Base-by-base conservation (phyloP, 2,329 filamentous ascomycete genomes). In the Sclerotinia trifoliorum region DNA sequence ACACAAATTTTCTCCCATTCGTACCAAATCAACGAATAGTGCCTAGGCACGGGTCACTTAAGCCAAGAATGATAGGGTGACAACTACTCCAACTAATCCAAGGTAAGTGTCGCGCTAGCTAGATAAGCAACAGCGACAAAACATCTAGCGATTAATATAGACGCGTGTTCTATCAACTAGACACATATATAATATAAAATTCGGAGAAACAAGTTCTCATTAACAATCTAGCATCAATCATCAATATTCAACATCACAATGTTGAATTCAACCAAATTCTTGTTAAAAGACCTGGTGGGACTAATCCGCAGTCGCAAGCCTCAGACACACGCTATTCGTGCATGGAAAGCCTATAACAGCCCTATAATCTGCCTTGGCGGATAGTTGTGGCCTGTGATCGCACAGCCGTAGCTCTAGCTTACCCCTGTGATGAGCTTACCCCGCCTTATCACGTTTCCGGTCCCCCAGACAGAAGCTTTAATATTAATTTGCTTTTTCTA, bases 371-470 rank as follows among this genome's bases (percentile, higher is more conserved):
- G 19, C 57, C 17, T 24, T 35, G 13, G 19, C 44, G 32, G 11
- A 35, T 13, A 1, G 6, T 46, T 62, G 46, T 62, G 60, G 60
- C 60, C 24, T 32, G n/a, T 62, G 29, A 51, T 17, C 13, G 7
- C 11, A 24, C n/a, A 62, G 58, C 44, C 29, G 10, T 39, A 11
- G 7, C 11, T n/a, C 13, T 62, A 17, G 29, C 7, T 3, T 8
- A 48, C 44, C 26, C 42, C 57, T 48, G 26, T 49, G 57, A 19
- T 48, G 13, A 39, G 21, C 58, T 62, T 51, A 62, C 60, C 29
- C 46, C 60, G 29, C 60, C 21, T 62, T n/a, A 8, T 51, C 60
- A 62, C 29, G 13, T 51, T 51, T 32, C 24, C 32, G 29, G 39
- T 15, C 24, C n/a, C 21, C 15, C 21, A 17, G n/a, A 3, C 19